Base-by-base conservation (phyloP, 352 stramenopile genomes). In the Phytopythium aichiense region DNA sequence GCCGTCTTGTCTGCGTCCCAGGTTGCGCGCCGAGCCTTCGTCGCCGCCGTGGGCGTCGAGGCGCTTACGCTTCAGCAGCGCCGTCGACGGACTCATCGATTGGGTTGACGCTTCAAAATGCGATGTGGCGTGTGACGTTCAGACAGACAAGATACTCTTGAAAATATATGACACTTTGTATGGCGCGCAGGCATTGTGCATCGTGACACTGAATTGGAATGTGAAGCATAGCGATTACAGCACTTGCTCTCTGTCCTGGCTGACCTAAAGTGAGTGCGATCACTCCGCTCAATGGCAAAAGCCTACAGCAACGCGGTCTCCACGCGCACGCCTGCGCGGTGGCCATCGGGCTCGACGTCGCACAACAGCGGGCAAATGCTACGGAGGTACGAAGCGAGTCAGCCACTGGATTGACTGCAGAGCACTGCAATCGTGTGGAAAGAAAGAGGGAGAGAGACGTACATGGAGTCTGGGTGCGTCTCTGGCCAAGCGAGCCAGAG, bases 311-410 rank as follows among this genome's bases (percentile, higher is more conserved):
- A n/a, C 20, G 33, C 2, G 7, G 25, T 6, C 55, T 60, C 55
- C n/a, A 60, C 16, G 18, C 38, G 55, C 6, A 60, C 40, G 0
- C 55, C 55, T 52, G 38, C 22, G 13, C 53, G 53, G 13, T 7
- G 12, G 35, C 9, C 4, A 40, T 60, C 25, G 45, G 31, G 56
- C 35, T 78, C 73, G 46, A 79, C 56, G 68, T 88, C 79, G 43
- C 81, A 89, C 37, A 92, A 59, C 59, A 92, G 46, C 22, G 84
- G 84, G 30, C 81, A 92, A 59, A 92, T 84, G 23, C 84, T 92
- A 31, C 1, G 28, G 18, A 15, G 30, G 40, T 6, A 31, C n/a
- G 5, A 52, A 60, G 11, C 20, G 13, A 18, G 43, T 31, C 28
- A 43, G 12, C 8, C 4, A 56, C 25, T 7, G 31, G 3, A 45